phyloP scores from a whole-genome alignment of 495 filamentous ascomycete species.

The Astrocystis sublimbata region DNA sequence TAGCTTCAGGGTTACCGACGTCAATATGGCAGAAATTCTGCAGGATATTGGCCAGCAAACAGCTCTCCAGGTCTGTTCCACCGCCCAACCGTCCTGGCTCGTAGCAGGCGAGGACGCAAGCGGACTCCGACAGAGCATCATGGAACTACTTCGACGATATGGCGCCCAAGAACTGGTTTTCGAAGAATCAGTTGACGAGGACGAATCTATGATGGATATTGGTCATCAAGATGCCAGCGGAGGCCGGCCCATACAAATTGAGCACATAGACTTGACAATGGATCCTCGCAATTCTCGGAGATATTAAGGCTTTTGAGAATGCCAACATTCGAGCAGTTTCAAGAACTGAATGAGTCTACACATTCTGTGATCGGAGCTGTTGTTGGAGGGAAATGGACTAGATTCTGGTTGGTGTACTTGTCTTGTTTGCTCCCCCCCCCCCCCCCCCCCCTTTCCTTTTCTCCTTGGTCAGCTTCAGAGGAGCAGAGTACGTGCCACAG shows the following conservation, averaged over 20 bases:
- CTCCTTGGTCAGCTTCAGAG: too few species aligned
- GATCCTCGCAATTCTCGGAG: too few species aligned
- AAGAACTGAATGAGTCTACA: background rate
- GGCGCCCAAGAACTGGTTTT: background rate
- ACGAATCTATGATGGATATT: background rate
- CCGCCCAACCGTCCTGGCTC: background rate
- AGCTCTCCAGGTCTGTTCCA: background rate
- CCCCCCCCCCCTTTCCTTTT: background rate
- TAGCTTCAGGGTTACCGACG: background rate
- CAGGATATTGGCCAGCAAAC: constrained; percentile 1
- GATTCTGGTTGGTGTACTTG: background rate
- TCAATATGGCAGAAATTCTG: background rate
- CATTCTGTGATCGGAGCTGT: background rate
- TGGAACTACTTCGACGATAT: background rate
- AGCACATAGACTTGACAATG: background rate
- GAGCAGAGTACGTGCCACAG: background rate
- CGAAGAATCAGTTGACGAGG: background rate
- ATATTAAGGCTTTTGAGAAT: background rate
- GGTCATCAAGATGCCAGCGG: background rate
- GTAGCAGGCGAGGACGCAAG: background rate
- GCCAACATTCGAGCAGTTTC: background rate
- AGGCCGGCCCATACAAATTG: background rate
- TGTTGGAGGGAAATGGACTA: background rate
- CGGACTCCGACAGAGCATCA: background rate
- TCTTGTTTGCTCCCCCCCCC: too few species aligned